These are phyloP conservation scores for Spinellus fusiger DNA, from an alignment of 192 early-diverging fungal species.

Conservation along the genomic window DNA sequence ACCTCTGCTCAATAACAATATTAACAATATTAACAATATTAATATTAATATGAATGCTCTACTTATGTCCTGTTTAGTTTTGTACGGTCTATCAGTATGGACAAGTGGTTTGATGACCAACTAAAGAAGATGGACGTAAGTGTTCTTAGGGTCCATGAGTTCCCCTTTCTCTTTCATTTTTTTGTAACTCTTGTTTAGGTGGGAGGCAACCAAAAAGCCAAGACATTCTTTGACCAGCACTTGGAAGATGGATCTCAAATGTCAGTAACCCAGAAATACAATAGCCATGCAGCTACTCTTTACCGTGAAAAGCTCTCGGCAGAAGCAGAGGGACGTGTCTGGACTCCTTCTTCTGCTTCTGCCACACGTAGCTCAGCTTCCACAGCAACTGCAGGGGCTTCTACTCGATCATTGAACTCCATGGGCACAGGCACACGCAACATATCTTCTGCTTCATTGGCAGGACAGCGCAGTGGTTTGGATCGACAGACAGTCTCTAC, in stretches of 20 bases:
- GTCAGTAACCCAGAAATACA: constrained; percentile 84
- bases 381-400: constrained; percentile 19
- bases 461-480: constrained; percentile 1
- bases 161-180: background rate
- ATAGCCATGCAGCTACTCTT: constrained; percentile 72
- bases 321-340: constrained; percentile 51
- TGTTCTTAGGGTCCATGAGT: too few species aligned
- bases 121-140: constrained; percentile 83
- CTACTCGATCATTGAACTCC: constrained; percentile 25
- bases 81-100: constrained; percentile 98
- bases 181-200: constrained; percentile 30
- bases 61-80: constrained; percentile 51
- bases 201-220: constrained; percentile 86
- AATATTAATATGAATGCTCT: background rate
- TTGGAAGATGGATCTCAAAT: constrained; percentile 69
- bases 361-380: constrained; percentile 1
- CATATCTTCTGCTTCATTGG: constrained; percentile 12
- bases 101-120: constrained; percentile 95
- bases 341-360: constrained; percentile 35
- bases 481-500: background rate
- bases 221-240: constrained; percentile 79
- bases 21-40: background rate
- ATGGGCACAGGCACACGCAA: background rate
- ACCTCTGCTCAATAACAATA: too few species aligned
- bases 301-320: constrained; percentile 81